Conservation (phyloP, 768 basidiomycete genomes). For the Trametes meyenii region DNA sequence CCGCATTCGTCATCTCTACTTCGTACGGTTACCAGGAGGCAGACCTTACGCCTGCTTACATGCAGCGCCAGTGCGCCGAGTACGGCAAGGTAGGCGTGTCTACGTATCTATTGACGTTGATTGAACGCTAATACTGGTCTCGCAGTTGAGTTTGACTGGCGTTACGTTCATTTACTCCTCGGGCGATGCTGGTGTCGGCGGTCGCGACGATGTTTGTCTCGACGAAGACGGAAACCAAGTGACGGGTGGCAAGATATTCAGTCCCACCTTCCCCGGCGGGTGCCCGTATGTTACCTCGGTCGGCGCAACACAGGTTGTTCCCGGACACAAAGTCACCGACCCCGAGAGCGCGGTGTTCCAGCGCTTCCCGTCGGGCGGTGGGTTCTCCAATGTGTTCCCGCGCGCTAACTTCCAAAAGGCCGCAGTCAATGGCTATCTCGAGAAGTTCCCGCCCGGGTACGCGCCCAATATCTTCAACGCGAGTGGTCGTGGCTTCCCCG, state of each 20-base stretch:
- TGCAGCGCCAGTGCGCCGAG: slow-evolving; percentile 46
- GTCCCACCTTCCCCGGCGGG: slow-evolving; percentile 35
- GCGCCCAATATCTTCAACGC: slow-evolving; percentile 38
- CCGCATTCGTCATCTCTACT: slow-evolving; percentile 43
- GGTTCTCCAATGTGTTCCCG: slow-evolving; percentile 45
- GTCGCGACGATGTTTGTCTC: slow-evolving; percentile 37
- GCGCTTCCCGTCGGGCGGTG: slow-evolving; percentile 41
- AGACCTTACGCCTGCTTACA: slow-evolving; percentile 38
- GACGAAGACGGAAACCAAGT: slow-evolving; percentile 31
- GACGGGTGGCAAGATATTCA: slow-evolving; percentile 28
- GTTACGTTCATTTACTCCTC: slow-evolving; percentile 47
- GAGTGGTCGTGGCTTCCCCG: slow-evolving; percentile 38
- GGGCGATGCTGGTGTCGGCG: slow-evolving; percentile 49
- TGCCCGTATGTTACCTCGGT: slow-evolving; percentile 47
- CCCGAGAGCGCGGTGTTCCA: slow-evolving; percentile 41
- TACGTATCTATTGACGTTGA: neutral
- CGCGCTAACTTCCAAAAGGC: slow-evolving; percentile 40
- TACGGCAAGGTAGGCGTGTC: slow-evolving; percentile 39
- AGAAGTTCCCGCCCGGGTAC: slow-evolving; percentile 38
- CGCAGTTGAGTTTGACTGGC: slow-evolving; percentile 36
- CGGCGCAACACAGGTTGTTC: slow-evolving; percentile 42
- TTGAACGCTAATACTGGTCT: neutral
- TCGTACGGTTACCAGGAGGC: slow-evolving; percentile 44
- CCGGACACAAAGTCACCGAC: slow-evolving; percentile 34
- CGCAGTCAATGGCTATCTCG: slow-evolving; percentile 34